These are phyloP conservation scores for Fusarium compactum DNA, from an alignment of 2,329 filamentous ascomycete genomes.

Conservation along the genomic window DNA sequence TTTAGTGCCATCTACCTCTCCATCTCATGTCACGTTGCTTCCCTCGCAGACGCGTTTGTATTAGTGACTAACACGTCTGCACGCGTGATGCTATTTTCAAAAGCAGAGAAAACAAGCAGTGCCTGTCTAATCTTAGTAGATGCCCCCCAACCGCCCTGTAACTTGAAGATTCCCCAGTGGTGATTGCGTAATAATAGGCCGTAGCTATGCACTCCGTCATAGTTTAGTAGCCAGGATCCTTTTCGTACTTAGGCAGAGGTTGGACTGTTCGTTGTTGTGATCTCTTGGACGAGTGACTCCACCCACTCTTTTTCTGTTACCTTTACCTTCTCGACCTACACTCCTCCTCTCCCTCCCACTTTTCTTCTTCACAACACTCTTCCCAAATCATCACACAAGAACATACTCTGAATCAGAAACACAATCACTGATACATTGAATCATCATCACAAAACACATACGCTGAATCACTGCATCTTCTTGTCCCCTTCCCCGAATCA, in stretches of 20 bases:
- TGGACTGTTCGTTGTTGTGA: constrained; percentile 12
- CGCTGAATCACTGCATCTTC: neutral
- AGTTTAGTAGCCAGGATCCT: neutral
- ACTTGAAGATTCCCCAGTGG: neutral
- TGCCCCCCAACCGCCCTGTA: constrained; percentile 5
- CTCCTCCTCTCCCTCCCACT: neutral
- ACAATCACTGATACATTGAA: neutral
- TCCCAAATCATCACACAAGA: too few relatives aligned
- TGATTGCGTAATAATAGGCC: neutral
- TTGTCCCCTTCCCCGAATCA: neutral
- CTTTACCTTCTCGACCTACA: neutral
- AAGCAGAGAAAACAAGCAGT: constrained; percentile 1
- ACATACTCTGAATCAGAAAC: neutral
- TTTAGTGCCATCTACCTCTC: constrained; percentile 2
- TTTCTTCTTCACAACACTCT: neutral
- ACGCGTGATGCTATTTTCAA: constrained; percentile 12
- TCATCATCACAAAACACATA: neutral
- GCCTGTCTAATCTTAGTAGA: neutral
- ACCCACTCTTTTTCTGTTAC: neutral
- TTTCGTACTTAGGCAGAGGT: neutral
- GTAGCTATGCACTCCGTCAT: neutral
- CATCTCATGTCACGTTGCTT: constrained; percentile 6
- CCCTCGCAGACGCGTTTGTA: constrained; percentile 4
- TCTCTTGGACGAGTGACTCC: neutral
- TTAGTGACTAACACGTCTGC: neutral